Base-by-base conservation (phyloP, 2,329 filamentous ascomycete species). In the Apiospora malaysiana region DNA sequence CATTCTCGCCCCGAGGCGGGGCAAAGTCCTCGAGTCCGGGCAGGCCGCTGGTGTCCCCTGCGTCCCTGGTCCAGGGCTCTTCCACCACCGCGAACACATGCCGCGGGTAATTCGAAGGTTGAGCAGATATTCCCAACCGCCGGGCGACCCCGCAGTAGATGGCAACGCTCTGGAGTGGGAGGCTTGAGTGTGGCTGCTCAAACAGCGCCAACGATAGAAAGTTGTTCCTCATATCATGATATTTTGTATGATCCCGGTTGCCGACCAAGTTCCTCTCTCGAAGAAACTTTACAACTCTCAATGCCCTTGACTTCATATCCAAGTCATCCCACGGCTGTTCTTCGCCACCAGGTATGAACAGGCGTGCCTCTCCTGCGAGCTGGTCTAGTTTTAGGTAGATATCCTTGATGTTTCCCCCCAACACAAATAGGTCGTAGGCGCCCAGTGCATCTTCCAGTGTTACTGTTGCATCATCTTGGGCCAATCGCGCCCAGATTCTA, bases 41-140 rank as follows among this genome's bases (percentile, higher is more conserved):
- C 69, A 45, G 6, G 70, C 65, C 59, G 14, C n/a, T 4, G 68
- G 27, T 6, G 73, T 67, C 42, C 71, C 69, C 10, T 68, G 69
- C 21, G 42, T 69, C 46, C 70, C 66, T n/a, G 42, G 43, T 56
- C 71, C 75, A 12, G 69, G 89, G 74, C 91, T 89, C 79, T 92
- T 70, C 81, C 25, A 93, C 84, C n/a, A 92, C 86, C 46, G 88
- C 89, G 75, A 91, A 87, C 45, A 92, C 90, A 77, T 92, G 91
- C 74, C 87, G 87, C 9, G 90, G 89, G 75, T 89, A 91, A 68
- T 88, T 89, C 73, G 89, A 92, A 14, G 89, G 90, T n/a, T 83
- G 84, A 2, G 91, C 90, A 74, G 88, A 83, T 32, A 93, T 80
- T 10, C 87, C 87, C 12, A 92, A 79, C 21, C 85, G 83, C 59